A percentile compares a stretch with the other conserved stretches of the same genome.
These are phyloP conservation scores for Huntiella bhutanensis DNA, from an alignment of 2,329 filamentous ascomycete genomes.

Conservation along the genomic window DNA sequence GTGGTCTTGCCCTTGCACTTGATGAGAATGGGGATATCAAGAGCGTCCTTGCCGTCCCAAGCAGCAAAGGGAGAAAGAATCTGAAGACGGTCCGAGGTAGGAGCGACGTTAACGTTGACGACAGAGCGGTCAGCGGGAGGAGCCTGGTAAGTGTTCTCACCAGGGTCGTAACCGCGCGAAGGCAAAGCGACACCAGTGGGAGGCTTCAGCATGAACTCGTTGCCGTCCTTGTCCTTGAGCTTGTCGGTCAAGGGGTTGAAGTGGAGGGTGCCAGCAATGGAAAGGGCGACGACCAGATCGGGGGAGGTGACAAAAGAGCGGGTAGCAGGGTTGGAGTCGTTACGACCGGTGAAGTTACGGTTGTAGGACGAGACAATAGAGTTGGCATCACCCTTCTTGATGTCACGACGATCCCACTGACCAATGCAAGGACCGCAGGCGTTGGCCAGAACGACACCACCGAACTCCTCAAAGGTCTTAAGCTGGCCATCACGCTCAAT, in stretches of 20 bases:
- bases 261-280: conserved; percentile 63
- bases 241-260: conserved; percentile 93
- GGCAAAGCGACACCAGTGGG: conserved; percentile 73
- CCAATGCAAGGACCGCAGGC: conserved; percentile 86
- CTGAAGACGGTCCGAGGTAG: conserved; percentile 84
- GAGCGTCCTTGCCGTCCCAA: conserved; percentile 85
- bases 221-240: conserved; percentile 87
- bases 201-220: conserved; percentile 73
- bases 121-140: conserved; percentile 60
- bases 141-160: conserved; percentile 87
- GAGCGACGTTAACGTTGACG: conserved; percentile 67
- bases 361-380: conserved; percentile 98
- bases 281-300: conserved; percentile 73
- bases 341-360: conserved; percentile 98
- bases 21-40: conserved; percentile 76
- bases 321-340: conserved; percentile 87
- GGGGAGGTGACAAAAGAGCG: conserved; percentile 87
- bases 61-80: conserved; percentile 66
- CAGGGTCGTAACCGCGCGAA: conserved; percentile 65
- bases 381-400: conserved; percentile 90
- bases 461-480: conserved; percentile 88
- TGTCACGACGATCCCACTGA: conserved; percentile 86
- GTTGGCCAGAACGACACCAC: conserved; percentile 85
- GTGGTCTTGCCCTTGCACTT: conserved; percentile 95
- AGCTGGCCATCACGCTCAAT: conserved; percentile 82